Evolutionary conservation across 2,329 filamentous ascomycete species (phyloP), one percentile per base, ranked within the genome.

Genomic region (Penicillium sclerotigenum): DNA sequence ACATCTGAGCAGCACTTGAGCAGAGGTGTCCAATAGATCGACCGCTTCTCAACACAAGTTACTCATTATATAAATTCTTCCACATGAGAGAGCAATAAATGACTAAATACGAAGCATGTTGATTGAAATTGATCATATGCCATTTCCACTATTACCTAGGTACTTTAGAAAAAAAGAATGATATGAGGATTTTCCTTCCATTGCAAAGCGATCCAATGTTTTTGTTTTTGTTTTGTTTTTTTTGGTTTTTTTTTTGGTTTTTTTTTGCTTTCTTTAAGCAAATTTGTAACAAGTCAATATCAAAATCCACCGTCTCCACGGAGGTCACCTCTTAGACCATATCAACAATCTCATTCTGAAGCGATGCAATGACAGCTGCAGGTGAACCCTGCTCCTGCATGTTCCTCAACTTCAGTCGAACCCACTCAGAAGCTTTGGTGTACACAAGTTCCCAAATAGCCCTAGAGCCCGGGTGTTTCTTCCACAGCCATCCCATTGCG

Each of bases 401-500:
- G 11, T 18, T 36, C 6, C 14, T 29, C 24, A 51, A 13, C 18
- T 47, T 29, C 2, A 13, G 4, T n/a, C 3, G 26, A n/a, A 59
- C 46, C 63, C 62, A 65, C 1, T 22, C 13, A 1, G 62, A 49
- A 36, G 61, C 63, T 18, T 65, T 65, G 7, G 13, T 48, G 16
- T 52, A 50, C 14, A 64, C 59, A 36, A 65, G 47, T 10, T 64
- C 62, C 63, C 62, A 65, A 5, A 56, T 9, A 40, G 24, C 31
- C 18, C 47, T 52, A 1, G 18, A 47, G 7, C 43, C 40, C 1
- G 20, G 4, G 22, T 57, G 38, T 7, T 59, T 56, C 2, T 36
- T 45, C 16, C 42, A 16, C 14, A 65, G 34, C 38, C 52, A 56
- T 4, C 40, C 59, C 46, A 64, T 57, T 5, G 18, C 54, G 16